Evolutionary conservation across 2,329 filamentous ascomycete genomes (phyloP).

Genomic region (Aspergillus ochraceus): DNA sequence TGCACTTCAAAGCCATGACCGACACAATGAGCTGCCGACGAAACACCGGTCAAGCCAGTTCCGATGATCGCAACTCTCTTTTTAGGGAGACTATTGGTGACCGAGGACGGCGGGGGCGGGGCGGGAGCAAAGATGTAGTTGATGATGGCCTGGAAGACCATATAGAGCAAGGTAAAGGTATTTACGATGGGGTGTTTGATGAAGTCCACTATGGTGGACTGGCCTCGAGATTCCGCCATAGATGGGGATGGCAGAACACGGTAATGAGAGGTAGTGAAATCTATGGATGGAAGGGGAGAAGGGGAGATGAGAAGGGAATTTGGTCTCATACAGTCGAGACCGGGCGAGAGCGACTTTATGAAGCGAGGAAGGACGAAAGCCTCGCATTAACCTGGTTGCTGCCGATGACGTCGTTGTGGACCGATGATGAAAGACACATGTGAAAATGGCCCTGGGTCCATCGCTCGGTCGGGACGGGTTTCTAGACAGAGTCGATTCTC

Average conservation of each 20-base stretch:
- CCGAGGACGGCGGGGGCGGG: conserved; percentile 58
- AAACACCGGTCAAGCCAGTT: conserved; percentile 72
- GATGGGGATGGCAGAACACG: background rate
- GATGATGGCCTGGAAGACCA: conserved; percentile 31
- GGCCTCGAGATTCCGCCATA: background rate
- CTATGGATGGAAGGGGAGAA: background rate
- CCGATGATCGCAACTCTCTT: conserved; percentile 69
- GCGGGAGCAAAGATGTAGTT: conserved; percentile 63
- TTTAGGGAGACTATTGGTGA: conserved; percentile 53
- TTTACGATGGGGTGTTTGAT: conserved; percentile 31
- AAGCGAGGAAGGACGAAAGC: background rate
- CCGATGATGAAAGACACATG: background rate
- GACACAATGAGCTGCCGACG: conserved; percentile 77
- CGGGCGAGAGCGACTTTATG: background rate
- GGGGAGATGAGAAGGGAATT: too few relatives aligned
- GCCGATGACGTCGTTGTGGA: background rate
- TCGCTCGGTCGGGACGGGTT: too few relatives aligned
- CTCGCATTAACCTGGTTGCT: background rate
- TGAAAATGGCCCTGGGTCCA: background rate
- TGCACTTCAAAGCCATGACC: conserved; percentile 82
- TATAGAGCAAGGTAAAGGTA: conserved; percentile 32
- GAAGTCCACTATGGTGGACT: conserved; percentile 21
- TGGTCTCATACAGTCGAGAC: too few relatives aligned
- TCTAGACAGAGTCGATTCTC: too few relatives aligned
- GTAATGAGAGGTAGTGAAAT: background rate